A percentile compares a stretch with the other conserved stretches of the same genome.
phyloP scores from a whole-genome alignment of 2,329 filamentous ascomycete genomes.

The Seiridium cupressi region DNA sequence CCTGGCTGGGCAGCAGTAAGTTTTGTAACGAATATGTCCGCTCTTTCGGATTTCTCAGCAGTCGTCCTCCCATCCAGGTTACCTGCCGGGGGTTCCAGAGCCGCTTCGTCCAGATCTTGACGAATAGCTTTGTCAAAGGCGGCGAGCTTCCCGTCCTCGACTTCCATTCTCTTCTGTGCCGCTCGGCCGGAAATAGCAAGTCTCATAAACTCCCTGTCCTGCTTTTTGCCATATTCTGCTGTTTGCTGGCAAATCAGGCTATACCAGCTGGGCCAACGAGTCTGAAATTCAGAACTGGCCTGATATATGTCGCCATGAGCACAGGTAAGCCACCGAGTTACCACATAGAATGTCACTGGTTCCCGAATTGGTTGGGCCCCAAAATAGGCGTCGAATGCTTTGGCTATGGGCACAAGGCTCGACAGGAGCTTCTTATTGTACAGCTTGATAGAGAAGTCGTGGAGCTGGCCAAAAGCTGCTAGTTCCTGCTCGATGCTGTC shows the following conservation, averaged over 20 bases:
- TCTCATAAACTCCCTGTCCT: not conserved
- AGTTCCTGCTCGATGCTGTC: not conserved
- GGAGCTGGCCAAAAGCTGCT: not conserved
- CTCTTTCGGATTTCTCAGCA: too few relatives aligned
- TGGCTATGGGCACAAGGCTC: not conserved
- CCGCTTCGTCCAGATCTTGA: not conserved
- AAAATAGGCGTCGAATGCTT: not conserved
- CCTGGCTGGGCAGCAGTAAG: too few relatives aligned
- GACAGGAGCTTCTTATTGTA: not conserved
- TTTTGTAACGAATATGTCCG: too few relatives aligned
- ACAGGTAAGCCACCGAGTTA: not conserved
- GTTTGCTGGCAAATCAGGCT: not conserved
- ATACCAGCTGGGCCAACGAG: not conserved
- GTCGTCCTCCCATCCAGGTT: too few relatives aligned
- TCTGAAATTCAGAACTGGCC: not conserved
- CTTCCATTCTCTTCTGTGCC: not conserved
- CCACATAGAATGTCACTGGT: not conserved
- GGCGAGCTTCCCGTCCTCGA: not conserved
- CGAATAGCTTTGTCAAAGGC: not conserved
- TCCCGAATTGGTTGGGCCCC: not conserved
- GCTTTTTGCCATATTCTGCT: not conserved
- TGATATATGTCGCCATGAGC: not conserved
- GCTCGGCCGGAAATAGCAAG: not conserved
- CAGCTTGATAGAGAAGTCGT: not conserved
- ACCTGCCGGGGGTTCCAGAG: too few relatives aligned